A percentile compares a stretch with the other conserved stretches of the same genome.
Evolutionary conservation across 1,284 basidiomycete species (phyloP).

Genomic region (Anthracocystis setariae): DNA sequence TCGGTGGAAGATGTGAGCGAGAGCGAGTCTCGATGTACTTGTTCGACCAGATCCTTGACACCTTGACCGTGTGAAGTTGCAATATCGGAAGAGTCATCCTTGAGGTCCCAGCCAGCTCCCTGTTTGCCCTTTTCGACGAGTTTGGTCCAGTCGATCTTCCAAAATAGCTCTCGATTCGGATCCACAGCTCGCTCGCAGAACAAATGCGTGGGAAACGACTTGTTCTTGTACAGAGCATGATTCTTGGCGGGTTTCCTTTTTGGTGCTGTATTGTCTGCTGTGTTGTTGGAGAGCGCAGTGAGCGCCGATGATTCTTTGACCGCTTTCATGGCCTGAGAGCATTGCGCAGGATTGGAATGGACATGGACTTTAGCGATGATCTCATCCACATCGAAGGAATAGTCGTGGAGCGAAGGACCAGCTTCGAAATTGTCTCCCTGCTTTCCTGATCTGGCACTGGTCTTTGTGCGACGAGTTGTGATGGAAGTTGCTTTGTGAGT

Average conservation of each 20-base stretch:
- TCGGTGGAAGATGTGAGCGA: background rate
- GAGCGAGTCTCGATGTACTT: conserved; percentile 20
- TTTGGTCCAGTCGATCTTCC: conserved; percentile 46
- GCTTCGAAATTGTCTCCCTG: conserved; percentile 46
- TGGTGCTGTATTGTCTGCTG: background rate
- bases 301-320: conserved; percentile 35
- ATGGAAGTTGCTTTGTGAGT: conserved; percentile 45
- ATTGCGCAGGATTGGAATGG: conserved; percentile 21
- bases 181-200: conserved; percentile 53
- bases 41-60: conserved; percentile 50
- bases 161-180: conserved; percentile 50
- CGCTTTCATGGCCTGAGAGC: conserved; percentile 35
- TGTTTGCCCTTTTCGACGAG: conserved; percentile 37
- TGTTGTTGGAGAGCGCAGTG: conserved; percentile 10
- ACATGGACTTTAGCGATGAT: conserved; percentile 44
- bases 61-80: conserved; percentile 39
- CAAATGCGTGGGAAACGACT: conserved; percentile 44
- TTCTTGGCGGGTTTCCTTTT: conserved; percentile 19
- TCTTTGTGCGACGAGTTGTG: conserved; percentile 41
- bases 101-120: conserved; percentile 47
- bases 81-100: conserved; percentile 43
- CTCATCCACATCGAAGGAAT: conserved; percentile 47
- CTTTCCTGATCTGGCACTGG: conserved; percentile 32
- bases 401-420: conserved; percentile 44
- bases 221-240: conserved; percentile 37